phyloP scores from a whole-genome alignment of 768 basidiomycete genomes.

The Mycena crocata region DNA sequence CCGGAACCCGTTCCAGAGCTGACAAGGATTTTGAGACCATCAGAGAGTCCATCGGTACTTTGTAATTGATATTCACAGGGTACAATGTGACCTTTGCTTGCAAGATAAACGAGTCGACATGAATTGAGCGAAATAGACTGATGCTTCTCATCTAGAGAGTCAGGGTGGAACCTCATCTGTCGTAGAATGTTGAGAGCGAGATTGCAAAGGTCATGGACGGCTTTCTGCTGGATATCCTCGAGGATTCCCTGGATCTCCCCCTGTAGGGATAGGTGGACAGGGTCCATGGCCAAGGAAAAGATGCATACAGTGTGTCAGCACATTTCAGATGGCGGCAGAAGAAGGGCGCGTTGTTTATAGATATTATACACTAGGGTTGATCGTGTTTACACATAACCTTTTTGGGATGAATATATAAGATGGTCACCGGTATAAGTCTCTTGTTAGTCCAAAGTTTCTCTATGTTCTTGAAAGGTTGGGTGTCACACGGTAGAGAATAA shows the following conservation, averaged over 20 bases:
- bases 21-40: slow-evolving; percentile 36
- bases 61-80: slow-evolving; percentile 41
- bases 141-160: slow-evolving; percentile 5
- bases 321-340: background rate
- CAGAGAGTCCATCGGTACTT: slow-evolving; percentile 30
- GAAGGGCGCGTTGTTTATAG: background rate
- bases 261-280: background rate
- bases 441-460: no score
- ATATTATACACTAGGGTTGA: background rate
- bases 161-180: background rate
- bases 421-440: no score
- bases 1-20: slow-evolving; percentile 42
- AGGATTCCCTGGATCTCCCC: background rate
- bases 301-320: background rate
- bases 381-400: background rate
- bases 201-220: background rate
- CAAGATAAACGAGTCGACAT: slow-evolving; percentile 13
- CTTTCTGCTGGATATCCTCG: background rate
- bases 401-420: no score
- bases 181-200: background rate
- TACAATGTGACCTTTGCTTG: slow-evolving; percentile 25
- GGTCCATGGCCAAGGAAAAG: background rate
- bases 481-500: no score
- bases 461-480: no score
- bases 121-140: slow-evolving; percentile 1